Conservation (phyloP, 192 early-diverging fungal species). For the Mortierella hygrophila region DNA sequence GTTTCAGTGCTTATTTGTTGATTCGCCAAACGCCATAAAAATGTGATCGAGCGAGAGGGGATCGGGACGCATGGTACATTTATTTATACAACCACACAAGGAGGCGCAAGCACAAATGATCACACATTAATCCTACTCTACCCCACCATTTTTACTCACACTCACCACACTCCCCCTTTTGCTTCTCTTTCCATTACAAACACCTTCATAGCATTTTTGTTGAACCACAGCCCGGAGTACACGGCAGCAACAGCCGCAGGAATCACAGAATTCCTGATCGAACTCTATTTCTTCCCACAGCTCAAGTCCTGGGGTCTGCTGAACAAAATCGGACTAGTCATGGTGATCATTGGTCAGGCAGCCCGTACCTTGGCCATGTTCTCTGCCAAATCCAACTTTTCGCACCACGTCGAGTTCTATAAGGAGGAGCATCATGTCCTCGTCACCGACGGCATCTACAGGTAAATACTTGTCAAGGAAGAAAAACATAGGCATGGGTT, state of each 20-base stretch:
- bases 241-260: constrained; percentile 75
- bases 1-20: constrained; percentile 16
- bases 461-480: constrained; percentile 54
- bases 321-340: constrained; percentile 62
- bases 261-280: constrained; percentile 78
- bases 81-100: neutral
- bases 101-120: neutral
- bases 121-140: too few relatives aligned
- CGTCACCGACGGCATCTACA: constrained; percentile 91
- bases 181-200: constrained; percentile 48
- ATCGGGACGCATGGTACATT: neutral
- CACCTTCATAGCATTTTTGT: constrained; percentile 70
- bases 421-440: constrained; percentile 81
- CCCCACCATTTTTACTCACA: neutral
- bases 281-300: constrained; percentile 71
- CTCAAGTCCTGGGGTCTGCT: constrained; percentile 63
- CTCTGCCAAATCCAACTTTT: constrained; percentile 90
- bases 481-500: neutral
- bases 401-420: constrained; percentile 81
- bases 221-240: constrained; percentile 82
- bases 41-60: neutral
- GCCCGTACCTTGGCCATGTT: constrained; percentile 90
- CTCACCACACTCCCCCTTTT: constrained; percentile 24
- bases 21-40: neutral
- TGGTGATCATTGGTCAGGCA: constrained; percentile 78